Percentiles rank a stretch among this genome's conserved stretches.
phyloP scores from a whole-genome alignment of 768 basidiomycete genomes.

The Termitomyces sp. region DNA sequence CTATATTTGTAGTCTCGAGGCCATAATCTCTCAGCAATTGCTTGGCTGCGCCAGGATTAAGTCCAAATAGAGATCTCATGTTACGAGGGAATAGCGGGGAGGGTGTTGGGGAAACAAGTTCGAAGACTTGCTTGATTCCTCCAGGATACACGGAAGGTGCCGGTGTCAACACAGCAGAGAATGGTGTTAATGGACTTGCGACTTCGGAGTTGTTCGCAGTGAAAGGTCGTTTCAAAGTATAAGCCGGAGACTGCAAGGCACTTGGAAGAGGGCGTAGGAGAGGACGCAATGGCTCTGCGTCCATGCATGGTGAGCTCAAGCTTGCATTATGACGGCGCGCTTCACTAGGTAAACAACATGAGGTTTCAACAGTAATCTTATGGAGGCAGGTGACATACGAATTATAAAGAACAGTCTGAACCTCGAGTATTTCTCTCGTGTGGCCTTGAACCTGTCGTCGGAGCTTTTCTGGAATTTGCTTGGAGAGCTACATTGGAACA shows the following conservation, averaged over 20 bases:
- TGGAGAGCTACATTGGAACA: conserved; percentile 31
- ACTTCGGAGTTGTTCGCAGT: conserved; percentile 20
- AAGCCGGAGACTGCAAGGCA: conserved; percentile 42
- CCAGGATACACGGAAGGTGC: conserved; percentile 7
- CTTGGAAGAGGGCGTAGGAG: conserved; percentile 49
- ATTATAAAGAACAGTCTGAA: conserved; percentile 43
- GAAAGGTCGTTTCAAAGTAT: conserved; percentile 20
- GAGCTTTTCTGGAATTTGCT: conserved; percentile 41
- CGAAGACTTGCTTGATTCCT: conserved; percentile 8
- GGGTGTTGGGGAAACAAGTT: conserved; percentile 30
- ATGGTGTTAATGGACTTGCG: conserved; percentile 26
- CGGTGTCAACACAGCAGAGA: conserved; percentile 24
- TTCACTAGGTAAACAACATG: conserved; percentile 31
- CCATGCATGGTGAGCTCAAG: conserved; percentile 32
- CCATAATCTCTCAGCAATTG: conserved; percentile 44
- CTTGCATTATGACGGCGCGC: conserved; percentile 41
- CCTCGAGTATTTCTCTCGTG: conserved; percentile 39
- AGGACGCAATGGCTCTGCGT: conserved; percentile 41
- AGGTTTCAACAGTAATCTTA: neutral
- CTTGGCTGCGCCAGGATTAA: conserved; percentile 37
- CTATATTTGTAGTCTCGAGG: conserved; percentile 27
- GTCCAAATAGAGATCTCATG: conserved; percentile 40
- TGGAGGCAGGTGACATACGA: conserved; percentile 33
- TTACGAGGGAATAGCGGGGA: conserved; percentile 49
- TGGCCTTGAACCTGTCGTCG: conserved; percentile 37